Base-by-base conservation (phyloP, 208 protist genomes). In the Willaertia magna region DNA sequence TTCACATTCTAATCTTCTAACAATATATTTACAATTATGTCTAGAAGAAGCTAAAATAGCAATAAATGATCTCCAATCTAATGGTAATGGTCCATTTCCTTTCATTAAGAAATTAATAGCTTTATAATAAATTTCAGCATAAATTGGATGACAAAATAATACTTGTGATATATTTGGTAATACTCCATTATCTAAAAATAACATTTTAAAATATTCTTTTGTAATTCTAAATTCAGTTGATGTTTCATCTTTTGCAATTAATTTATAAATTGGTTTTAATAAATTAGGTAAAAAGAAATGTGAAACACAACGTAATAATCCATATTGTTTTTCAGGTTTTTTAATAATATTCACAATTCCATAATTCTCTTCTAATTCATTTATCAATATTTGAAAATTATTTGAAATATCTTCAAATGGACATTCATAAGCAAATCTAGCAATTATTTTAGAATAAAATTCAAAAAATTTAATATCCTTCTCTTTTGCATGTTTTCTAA, bases 11-110 rank as follows among this genome's bases (percentile, higher is more conserved):
- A 52, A 49, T 43, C 49, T 49, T 44, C 49, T 26, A 16, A 79
- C 26, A 43, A 74, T 34, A 55, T 85, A 85, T 30, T 74, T 49
- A 85, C 83, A 85, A 59, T 74, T 40, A 40, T 85, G 49, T 78
- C 83, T 81, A 3, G 34, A 47, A 18, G 83, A 11, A 30, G 83
- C 83, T 11, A 74, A 48, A 52, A 85, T 74, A 7, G 81, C 40
- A 52, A 85, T 49, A 48, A 55, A 85, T 12, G 4, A 42, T 30
- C 81, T 48, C 75, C 75, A 48, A 44, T n/a, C 30, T 11, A 79
- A 18, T 30, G 42, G 75, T 7, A 79, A 14, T 30, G 39, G 75
- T 34, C 42, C 42, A 14, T 79, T 79, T 26, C 40, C 11, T 79
- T 46, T 48, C 78, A 83, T 83, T 4, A 55, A 4, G 40, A 83